Conservation (phyloP, 352 stramenopile species). For the Globisporangium iwayamae region DNA sequence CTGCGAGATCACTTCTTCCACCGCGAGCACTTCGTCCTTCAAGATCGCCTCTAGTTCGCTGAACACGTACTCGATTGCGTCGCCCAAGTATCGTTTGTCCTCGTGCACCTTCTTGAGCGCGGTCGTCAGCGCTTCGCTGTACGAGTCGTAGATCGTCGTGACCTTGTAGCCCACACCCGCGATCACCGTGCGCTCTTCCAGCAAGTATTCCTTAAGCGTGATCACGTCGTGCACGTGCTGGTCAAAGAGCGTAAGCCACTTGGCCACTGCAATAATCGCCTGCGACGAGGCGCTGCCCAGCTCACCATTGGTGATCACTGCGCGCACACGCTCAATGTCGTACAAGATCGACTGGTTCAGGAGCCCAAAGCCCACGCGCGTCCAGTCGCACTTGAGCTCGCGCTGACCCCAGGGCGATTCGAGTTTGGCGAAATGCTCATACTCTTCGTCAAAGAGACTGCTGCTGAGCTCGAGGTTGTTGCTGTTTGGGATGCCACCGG, state of each 20-base stretch:
- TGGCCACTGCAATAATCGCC: constrained; percentile 47
- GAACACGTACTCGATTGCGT: constrained; percentile 42
- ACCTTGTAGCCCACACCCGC: constrained; percentile 56
- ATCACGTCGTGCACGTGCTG: constrained; percentile 53
- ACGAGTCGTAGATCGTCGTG: constrained; percentile 55
- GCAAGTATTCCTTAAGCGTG: constrained; percentile 62
- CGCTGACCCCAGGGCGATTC: constrained; percentile 43
- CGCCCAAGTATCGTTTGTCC: constrained; percentile 39
- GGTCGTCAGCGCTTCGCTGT: constrained; percentile 42
- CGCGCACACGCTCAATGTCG: constrained; percentile 49
- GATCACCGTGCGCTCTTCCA: constrained; percentile 58
- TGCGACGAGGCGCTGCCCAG: constrained; percentile 47
- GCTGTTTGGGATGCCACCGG: constrained; percentile 5
- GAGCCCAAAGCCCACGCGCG: constrained; percentile 43
- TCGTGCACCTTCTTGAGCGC: constrained; percentile 52
- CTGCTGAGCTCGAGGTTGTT: constrained; percentile 10
- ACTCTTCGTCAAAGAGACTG: constrained; percentile 13
- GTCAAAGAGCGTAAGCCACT: constrained; percentile 64
- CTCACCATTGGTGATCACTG: constrained; percentile 43
- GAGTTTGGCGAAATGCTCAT: constrained; percentile 26
- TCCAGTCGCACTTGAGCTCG: constrained; percentile 40
- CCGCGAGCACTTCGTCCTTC: constrained; percentile 42
- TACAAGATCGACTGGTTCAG: constrained; percentile 60
- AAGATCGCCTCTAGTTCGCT: constrained; percentile 53
- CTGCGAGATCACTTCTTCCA: constrained; percentile 49